Base-by-base conservation (phyloP, 179 eudicot species). In the Amaranthus tricolor region DNA sequence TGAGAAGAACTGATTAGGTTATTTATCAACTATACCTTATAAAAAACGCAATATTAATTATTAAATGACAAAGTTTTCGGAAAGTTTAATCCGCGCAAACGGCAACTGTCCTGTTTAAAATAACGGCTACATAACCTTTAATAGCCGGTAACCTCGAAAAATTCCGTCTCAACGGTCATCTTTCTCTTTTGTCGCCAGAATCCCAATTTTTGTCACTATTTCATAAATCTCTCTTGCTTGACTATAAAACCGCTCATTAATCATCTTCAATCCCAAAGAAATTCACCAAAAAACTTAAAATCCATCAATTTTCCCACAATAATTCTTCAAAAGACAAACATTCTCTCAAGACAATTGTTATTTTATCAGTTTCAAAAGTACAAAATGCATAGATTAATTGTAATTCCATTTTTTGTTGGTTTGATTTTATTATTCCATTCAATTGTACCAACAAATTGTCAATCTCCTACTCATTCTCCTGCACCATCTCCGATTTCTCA, bases 371-470 rank as follows among this genome's bases (percentile, higher is more conserved):
- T 66, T 47, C 10, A 8, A 11, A 66, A 49, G 8, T 1, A 31
- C 44, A 76, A 9, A 62, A 77, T 77, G 79, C 49, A 51, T 66
- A 77, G 24, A 52, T 9, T 31, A 20, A n/a, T n/a, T n/a, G n/a
- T n/a, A n/a, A 6, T 7, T 14, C 11, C n/a, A 9, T 1, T 77
- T 45, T 11, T 70, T 62, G 40, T 63, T 47, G 62, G 72, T 12
- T 52, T 75, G 14, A 31, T 77, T 17, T 56, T 77, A 13, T 53
- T 51, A 51, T 68, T 47, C 6, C 31, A 62, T 14, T 51, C 61
- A 13, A n/a, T 54, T 49, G 11, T 5, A 11, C 45, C 47, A 9
- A 14, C 62, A 9, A 43, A 70, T 62, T 62, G 70, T 9, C 79
- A 61, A 16, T 44, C 70, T 52, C 79, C 74, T 6, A 40, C 31